Percentiles rank a stretch among this genome's conserved stretches.
Conservation (phyloP, 768 basidiomycete species). For the Bullera alba region DNA sequence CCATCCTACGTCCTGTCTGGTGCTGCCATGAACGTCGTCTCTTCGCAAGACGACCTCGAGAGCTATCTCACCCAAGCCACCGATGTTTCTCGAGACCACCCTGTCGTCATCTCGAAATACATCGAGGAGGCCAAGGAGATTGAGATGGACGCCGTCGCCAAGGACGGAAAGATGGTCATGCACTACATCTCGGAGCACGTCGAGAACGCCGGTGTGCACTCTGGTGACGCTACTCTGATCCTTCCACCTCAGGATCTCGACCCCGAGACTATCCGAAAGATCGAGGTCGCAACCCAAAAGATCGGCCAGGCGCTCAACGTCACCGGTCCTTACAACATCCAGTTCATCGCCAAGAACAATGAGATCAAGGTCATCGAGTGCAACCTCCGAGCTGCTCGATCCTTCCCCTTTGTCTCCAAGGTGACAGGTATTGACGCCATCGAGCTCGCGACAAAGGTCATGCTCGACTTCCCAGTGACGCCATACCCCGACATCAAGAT, state of each 20-base stretch:
- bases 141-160: constrained; percentile 98
- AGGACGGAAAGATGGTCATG: constrained; percentile 97
- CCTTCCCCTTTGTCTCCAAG: constrained; percentile 98
- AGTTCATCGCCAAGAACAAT: constrained; percentile 99
- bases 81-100: constrained; percentile 90
- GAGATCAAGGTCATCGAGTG: constrained; percentile 99
- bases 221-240: constrained; percentile 95
- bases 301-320: constrained; percentile 97
- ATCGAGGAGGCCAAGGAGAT: constrained; percentile 99
- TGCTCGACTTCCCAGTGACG: constrained; percentile 83
- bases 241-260: constrained; percentile 97
- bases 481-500: constrained; percentile 82
- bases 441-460: constrained; percentile 97
- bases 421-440: constrained; percentile 97
- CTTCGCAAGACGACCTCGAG: constrained; percentile 78
- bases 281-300: constrained; percentile 94
- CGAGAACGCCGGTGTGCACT: constrained; percentile 98
- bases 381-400: constrained; percentile 92
- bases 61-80: constrained; percentile 92
- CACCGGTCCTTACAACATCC: constrained; percentile 97
- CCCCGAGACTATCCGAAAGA: constrained; percentile 89
- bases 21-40: constrained; percentile 99
- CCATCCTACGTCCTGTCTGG: constrained; percentile 99
- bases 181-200: constrained; percentile 99
- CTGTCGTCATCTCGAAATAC: constrained; percentile 97